Conservation (phyloP, 768 basidiomycete genomes). For the Mrakia gelida region DNA sequence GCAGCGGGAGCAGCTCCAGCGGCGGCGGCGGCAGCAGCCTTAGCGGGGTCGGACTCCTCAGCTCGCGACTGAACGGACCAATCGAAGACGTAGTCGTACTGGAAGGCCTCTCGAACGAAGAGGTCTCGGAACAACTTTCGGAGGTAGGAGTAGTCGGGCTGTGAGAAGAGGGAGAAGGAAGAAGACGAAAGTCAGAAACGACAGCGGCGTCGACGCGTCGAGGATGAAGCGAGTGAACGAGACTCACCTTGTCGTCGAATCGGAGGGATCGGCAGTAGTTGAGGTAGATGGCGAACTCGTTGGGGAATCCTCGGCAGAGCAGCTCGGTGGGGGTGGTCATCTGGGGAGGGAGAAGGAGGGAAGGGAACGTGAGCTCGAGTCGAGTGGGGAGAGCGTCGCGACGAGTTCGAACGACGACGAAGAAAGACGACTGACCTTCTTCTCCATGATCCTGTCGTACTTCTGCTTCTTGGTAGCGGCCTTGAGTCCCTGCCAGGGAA, state of each 20-base stretch:
- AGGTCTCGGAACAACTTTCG: conserved; percentile 97
- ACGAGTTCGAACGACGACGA: neutral
- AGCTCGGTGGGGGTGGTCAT: conserved; percentile 60
- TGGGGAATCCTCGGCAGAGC: conserved; percentile 98
- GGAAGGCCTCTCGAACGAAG: conserved; percentile 85
- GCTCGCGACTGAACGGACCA: conserved; percentile 53
- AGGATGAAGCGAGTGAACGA: neutral
- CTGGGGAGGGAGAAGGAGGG: neutral
- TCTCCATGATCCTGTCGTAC: conserved; percentile 99
- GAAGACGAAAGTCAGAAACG: neutral
- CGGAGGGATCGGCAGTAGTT: conserved; percentile 98
- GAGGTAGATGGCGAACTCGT: conserved; percentile 98
- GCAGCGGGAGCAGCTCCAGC: neutral
- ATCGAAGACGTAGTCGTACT: conserved; percentile 99
- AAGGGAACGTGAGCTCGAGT: neutral
- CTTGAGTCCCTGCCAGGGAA: conserved; percentile 99
- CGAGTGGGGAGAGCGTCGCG: no score
- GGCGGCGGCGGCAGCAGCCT: conserved; percentile 7
- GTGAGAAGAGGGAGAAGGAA: neutral
- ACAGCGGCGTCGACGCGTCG: neutral
- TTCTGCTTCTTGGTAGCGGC: conserved; percentile 99
- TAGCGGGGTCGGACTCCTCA: conserved; percentile 17
- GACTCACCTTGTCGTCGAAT: conserved; percentile 82
- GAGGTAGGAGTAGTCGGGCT: conserved; percentile 96
- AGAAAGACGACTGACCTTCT: conserved; percentile 69